Conservation (phyloP, 2,329 filamentous ascomycete genomes). For the Neonectria coccinea region DNA sequence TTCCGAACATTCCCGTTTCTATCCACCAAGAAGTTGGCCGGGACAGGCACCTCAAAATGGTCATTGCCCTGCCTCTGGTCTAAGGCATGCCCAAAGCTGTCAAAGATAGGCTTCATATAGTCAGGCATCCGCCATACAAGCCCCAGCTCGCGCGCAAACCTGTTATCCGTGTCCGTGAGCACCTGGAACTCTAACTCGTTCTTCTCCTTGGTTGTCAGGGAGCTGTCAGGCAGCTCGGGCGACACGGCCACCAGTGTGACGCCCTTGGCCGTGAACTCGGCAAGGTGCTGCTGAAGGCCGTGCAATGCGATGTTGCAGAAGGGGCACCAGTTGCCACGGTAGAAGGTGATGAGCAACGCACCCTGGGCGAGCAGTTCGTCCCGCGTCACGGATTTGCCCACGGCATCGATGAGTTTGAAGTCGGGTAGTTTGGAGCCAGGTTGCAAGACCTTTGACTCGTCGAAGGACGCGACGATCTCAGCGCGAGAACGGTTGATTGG, state of each 20-base stretch:
- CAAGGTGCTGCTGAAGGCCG: conserved; percentile 51
- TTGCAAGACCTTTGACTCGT: not conserved
- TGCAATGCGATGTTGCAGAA: conserved; percentile 57
- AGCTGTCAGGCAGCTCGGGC: conserved; percentile 54
- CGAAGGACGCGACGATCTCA: not conserved
- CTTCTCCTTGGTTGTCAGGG: conserved; percentile 54
- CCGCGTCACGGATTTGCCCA: conserved; percentile 49
- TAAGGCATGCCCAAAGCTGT: conserved; percentile 48
- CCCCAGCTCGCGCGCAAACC: conserved; percentile 51
- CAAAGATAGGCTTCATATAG: conserved; percentile 43
- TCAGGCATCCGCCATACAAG: conserved; percentile 51
- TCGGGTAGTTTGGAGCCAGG: not conserved
- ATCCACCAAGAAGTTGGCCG: conserved; percentile 54
- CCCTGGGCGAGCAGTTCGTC: conserved; percentile 47
- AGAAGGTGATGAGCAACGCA: conserved; percentile 54
- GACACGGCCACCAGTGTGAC: conserved; percentile 57
- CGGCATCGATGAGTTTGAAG: conserved; percentile 37
- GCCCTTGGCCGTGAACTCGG: conserved; percentile 51
- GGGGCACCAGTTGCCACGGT: conserved; percentile 60
- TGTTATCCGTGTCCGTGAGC: conserved; percentile 54
- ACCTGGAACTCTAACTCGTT: conserved; percentile 55
- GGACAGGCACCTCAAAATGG: conserved; percentile 53
- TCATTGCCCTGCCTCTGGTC: conserved; percentile 52
- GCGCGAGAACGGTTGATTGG: not conserved
- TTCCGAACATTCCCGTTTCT: conserved; percentile 51